Base-by-base conservation (phyloP, 495 filamentous ascomycete species). In the Penicillium goetzii region DNA sequence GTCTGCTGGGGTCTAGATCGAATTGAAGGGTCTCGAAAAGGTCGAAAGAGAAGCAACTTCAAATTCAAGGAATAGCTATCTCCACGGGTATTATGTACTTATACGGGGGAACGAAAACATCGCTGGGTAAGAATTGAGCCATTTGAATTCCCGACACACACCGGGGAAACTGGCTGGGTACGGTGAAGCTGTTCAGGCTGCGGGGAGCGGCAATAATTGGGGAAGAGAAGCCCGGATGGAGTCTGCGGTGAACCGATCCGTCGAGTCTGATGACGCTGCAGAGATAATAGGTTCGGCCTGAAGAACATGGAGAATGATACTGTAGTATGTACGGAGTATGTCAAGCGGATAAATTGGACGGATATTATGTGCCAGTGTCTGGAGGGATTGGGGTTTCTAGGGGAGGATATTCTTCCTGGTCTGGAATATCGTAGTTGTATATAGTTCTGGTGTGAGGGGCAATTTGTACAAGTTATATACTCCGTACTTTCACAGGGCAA, bases 231-330 rank as follows among this genome's bases (percentile, higher is more conserved):
- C 12, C 76, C 76, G 63, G 76, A 78, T 75, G 71, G 68, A 78
- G 77, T 52, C 70, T 78, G 74, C 77, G 77, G 77, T 80, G 77
- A 80, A 71, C 65, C 62, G 53, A 65, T 68, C 58, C 47, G 61
- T 67, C 50, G 56, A 55, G 30, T 58, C 40, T 61, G 36, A 41
- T 52, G 54, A 51, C 41, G 26, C 38, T 36, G 21, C 21, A 52
- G 53, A 28, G 23, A 52, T 52, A 40, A 41, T 32, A 7, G 30
- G 43, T n/a, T n/a, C n/a, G 34, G 51, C 17, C 21, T 11, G 43
- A 54, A 21, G 34, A 53, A 25, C 41, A 30, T 3, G 47, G 47
- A 30, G 21, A 7, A 30, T 4, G 30, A 32, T n/a, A n/a, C n/a
- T n/a, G n/a, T n/a, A 32, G 30, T 32, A 8, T 32, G 30, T 32